A percentile compares a stretch with the other conserved stretches of the same genome.
These are phyloP conservation scores for Bullera alba DNA, from an alignment of 768 basidiomycete species.

Conservation along the genomic window DNA sequence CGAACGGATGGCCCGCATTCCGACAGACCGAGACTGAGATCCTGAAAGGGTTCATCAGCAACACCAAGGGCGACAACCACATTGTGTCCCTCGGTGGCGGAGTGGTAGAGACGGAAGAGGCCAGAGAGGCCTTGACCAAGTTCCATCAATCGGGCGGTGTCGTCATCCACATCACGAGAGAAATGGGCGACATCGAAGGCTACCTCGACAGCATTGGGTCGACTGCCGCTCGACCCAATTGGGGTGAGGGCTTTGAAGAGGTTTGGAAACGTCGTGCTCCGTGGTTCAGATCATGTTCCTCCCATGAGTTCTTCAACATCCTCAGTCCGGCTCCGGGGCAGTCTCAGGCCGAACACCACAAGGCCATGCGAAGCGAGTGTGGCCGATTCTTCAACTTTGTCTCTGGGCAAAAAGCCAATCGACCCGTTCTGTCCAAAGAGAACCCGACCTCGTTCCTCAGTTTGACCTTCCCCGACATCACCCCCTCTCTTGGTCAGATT, in stretches of 20 bases:
- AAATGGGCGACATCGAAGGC: constrained; percentile 68
- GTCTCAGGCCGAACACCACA: constrained; percentile 47
- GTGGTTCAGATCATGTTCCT: constrained; percentile 77
- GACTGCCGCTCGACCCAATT: constrained; percentile 75
- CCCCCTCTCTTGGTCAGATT: constrained; percentile 60
- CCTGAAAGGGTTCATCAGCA: constrained; percentile 60
- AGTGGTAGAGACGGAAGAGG: constrained; percentile 75
- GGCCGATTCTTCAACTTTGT: constrained; percentile 83
- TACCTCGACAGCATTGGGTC: constrained; percentile 58
- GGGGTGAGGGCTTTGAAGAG: constrained; percentile 75
- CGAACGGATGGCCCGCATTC: constrained; percentile 84
- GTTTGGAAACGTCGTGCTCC: constrained; percentile 77
- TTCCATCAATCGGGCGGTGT: constrained; percentile 60
- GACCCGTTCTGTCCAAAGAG: constrained; percentile 43
- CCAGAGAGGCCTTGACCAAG: constrained; percentile 63
- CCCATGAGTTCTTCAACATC: constrained; percentile 75
- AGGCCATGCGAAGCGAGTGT: constrained; percentile 54
- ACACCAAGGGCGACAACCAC: constrained; percentile 56
- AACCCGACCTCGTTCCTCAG: constrained; percentile 84
- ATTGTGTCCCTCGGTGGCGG: constrained; percentile 91
- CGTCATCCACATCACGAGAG: constrained; percentile 77
- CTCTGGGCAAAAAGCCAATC: constrained; percentile 63
- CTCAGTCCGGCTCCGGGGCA: constrained; percentile 30
- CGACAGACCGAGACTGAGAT: constrained; percentile 67
- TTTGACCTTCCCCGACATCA: constrained; percentile 83